Conservation (phyloP, 2,329 filamentous ascomycete species). For the Penicillium sp. region DNA sequence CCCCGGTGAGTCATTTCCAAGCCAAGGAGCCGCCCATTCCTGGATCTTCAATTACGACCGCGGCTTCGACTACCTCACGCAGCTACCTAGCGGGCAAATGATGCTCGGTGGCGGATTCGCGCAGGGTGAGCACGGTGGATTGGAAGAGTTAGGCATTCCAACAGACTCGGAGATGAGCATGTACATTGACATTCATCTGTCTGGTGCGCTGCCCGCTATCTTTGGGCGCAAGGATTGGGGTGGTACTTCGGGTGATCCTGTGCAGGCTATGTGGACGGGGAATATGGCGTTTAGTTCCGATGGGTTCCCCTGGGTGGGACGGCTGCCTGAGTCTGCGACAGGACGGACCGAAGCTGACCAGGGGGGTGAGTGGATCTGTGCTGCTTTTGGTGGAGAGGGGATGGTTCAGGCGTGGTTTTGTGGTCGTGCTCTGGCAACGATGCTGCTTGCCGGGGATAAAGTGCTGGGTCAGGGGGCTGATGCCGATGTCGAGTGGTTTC, state of each 20-base stretch:
- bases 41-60: conserved; percentile 54
- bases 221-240: conserved; percentile 31
- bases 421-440: conserved; percentile 29
- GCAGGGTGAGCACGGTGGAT: conserved; percentile 44
- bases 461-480: neutral
- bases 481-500: conserved; percentile 30
- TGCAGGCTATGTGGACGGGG: conserved; percentile 35
- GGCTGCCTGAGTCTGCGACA: conserved; percentile 21
- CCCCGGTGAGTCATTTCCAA: conserved; percentile 31
- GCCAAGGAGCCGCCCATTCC: conserved; percentile 42
- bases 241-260: conserved; percentile 13
- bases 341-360: neutral
- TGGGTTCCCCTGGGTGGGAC: conserved; percentile 56
- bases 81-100: conserved; percentile 50
- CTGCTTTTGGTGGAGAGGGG: conserved; percentile 33
- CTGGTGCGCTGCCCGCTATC: conserved; percentile 25
- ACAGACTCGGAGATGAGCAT: conserved; percentile 45
- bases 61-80: conserved; percentile 57
- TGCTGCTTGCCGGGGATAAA: conserved; percentile 24
- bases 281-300: conserved; percentile 56
- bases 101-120: conserved; percentile 59
- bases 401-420: conserved; percentile 37
- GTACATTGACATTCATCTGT: conserved; percentile 30
- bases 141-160: conserved; percentile 51
- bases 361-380: conserved; percentile 31